phyloP scores from a whole-genome alignment of 352 stramenopile species.

The Phytophthora vignae region DNA sequence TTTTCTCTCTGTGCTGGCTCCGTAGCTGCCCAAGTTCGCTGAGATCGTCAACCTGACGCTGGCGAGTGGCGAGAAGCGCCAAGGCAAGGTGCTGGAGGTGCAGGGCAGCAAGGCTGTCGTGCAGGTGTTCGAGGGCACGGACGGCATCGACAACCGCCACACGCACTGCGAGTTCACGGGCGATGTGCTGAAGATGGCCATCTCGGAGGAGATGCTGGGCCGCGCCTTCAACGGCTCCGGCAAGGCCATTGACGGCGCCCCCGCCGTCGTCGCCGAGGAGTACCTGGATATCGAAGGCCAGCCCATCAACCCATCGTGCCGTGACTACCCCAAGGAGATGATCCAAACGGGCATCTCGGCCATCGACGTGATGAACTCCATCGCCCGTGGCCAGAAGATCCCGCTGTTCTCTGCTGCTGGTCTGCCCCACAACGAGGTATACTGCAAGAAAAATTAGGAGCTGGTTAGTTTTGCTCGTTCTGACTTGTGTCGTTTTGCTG shows the following conservation, averaged over 20 bases:
- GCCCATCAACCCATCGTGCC: constrained; percentile 99
- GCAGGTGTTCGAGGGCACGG: constrained; percentile 98
- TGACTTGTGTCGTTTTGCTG: constrained; percentile 11
- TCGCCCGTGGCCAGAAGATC: constrained; percentile 99
- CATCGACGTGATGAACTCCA: constrained; percentile 99
- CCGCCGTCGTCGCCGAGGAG: constrained; percentile 97
- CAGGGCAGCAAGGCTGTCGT: constrained; percentile 96
- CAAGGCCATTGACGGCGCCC: constrained; percentile 98
- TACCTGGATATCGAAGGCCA: constrained; percentile 99
- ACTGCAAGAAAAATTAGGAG: not conserved
- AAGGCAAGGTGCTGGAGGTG: constrained; percentile 97
- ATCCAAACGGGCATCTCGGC: constrained; percentile 99
- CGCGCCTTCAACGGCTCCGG: constrained; percentile 98
- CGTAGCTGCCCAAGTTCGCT: constrained; percentile 95
- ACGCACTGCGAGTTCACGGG: constrained; percentile 99
- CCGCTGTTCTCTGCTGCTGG: constrained; percentile 99
- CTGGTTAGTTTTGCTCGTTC: not conserved
- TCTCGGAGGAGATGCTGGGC: constrained; percentile 99
- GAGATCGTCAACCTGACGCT: constrained; percentile 99
- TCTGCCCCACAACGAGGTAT: constrained; percentile 98
- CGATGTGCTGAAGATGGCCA: constrained; percentile 99
- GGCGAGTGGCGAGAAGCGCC: constrained; percentile 95
- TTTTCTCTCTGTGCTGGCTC: constrained; percentile 5
- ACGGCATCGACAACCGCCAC: constrained; percentile 99
- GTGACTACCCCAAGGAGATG: constrained; percentile 99